Evolutionary conservation across 441 rosid species (phyloP).

Genomic region (Kokia cookei): DNA sequence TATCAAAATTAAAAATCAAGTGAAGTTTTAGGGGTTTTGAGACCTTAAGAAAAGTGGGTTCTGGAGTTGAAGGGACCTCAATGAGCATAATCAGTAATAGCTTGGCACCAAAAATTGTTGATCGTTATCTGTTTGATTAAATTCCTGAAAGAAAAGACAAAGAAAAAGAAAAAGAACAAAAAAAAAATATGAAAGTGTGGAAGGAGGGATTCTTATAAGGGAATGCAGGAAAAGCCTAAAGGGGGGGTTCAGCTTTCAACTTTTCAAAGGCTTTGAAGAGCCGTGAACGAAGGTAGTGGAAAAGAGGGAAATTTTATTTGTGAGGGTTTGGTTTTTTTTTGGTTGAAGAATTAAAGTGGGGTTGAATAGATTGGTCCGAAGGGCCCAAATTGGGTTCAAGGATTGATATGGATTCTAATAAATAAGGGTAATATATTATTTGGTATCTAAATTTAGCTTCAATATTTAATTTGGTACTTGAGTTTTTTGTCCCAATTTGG

Average conservation of each 20-base stretch:
- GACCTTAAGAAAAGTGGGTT: conserved; percentile 24
- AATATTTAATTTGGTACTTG: too few relatives aligned
- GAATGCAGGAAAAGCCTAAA: background rate
- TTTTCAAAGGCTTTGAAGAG: conserved; percentile 5
- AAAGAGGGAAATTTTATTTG: conserved; percentile 18
- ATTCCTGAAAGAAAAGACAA: background rate
- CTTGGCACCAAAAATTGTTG: background rate
- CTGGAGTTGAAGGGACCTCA: background rate
- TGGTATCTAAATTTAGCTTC: too few relatives aligned
- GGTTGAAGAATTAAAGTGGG: too few relatives aligned
- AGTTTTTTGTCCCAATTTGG: too few relatives aligned
- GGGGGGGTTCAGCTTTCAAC: background rate
- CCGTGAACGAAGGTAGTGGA: conserved; percentile 2
- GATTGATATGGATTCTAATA: too few relatives aligned
- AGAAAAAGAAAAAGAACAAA: too few relatives aligned
- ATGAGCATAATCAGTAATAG: background rate
- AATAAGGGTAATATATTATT: too few relatives aligned
- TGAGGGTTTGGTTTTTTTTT: conserved; percentile 2
- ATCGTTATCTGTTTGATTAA: background rate
- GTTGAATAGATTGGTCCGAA: too few relatives aligned
- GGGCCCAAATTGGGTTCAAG: too few relatives aligned
- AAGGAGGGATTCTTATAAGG: conserved; percentile 3
- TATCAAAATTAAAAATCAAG: background rate
- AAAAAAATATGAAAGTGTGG: background rate
- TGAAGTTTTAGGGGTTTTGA: conserved; percentile 1